Evolutionary conservation across 2,329 filamentous ascomycete species (phyloP), one percentile per base, ranked within the genome.

Genomic region (Xylaria sp.): DNA sequence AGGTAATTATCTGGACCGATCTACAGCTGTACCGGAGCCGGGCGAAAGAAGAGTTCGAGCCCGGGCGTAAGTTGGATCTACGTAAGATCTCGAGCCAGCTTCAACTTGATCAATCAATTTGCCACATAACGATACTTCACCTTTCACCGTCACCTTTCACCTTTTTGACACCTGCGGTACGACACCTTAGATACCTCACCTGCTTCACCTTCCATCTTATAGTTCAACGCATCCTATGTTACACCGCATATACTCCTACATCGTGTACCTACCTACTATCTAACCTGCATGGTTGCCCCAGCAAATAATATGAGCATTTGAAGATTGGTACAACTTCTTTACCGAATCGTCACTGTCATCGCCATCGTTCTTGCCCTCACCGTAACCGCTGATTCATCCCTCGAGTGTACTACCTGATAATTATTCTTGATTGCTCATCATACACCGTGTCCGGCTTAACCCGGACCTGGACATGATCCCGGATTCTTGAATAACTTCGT

Each of bases 61-160:
- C 23, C 17, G n/a, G 13, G 42, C 48, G 28, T 49, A 40, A 26
- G 49, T 49, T 48, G 33, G 42, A 38, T 61, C 46, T 58, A 6
- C 36, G 60, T 58, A 6, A 44, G 60, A 59, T 58, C 65, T 49
- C 57, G 36, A 61, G 11, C 33, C 53, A 26, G 13, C 58, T 44
- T 67, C 59, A 67, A 59, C 46, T 63, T n/a, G 15, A 49, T 58
- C 40, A 23, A 49, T 58, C 40, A 36, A 61, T 65, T 68, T 58
- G 62, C 62, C 62, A 68, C 66, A 59, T 28, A 40, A 28, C 40
- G 13, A 51, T 58, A 65, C 51, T 48, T 53, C 49, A 44, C 56
- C n/a, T 20, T 46, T 31, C 65, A 38, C 36, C 36, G 10, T 38
- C 65, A 38, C 36, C 36, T 38, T 38, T 38, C 36, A 38, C 56